phyloP scores from a whole-genome alignment of 495 filamentous ascomycete species.

The Podospora sp. region DNA sequence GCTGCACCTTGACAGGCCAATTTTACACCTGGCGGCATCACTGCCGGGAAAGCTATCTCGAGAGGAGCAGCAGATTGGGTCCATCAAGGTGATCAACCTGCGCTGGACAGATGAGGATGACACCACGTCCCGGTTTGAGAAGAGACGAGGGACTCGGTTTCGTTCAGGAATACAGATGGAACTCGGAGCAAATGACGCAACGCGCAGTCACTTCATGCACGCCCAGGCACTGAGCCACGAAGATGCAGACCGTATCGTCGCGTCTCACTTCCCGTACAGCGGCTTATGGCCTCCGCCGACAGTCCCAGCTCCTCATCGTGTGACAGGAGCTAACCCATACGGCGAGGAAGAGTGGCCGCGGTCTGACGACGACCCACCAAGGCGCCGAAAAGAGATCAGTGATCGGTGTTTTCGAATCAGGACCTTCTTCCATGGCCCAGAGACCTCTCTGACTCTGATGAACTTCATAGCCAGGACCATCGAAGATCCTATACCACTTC shows the following conservation, averaged over 20 bases:
- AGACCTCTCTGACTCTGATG: neutral
- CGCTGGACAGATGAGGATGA: neutral
- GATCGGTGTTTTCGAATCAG: neutral
- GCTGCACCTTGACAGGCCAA: conserved; percentile 72
- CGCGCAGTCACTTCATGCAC: conserved; percentile 48
- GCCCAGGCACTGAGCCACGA: conserved; percentile 44
- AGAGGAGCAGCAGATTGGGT: neutral
- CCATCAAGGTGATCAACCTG: neutral
- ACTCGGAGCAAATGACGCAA: conserved; percentile 38
- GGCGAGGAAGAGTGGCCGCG: neutral
- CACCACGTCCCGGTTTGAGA: neutral
- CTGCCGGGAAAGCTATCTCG: neutral
- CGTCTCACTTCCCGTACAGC: conserved; percentile 45
- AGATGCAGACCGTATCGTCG: conserved; percentile 19
- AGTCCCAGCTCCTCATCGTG: conserved; percentile 1
- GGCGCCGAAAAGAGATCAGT: neutral
- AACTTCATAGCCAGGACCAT: neutral
- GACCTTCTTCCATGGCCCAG: neutral
- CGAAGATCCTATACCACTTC: conserved; percentile 30
- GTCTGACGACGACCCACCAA: neutral
- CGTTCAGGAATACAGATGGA: conserved; percentile 57
- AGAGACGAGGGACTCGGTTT: conserved; percentile 30
- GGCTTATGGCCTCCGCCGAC: conserved; percentile 73
- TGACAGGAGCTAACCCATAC: neutral
- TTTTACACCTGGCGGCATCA: conserved; percentile 56